phyloP scores from a whole-genome alignment of 2,329 filamentous ascomycete species.

The Bipolaris victoriae region DNA sequence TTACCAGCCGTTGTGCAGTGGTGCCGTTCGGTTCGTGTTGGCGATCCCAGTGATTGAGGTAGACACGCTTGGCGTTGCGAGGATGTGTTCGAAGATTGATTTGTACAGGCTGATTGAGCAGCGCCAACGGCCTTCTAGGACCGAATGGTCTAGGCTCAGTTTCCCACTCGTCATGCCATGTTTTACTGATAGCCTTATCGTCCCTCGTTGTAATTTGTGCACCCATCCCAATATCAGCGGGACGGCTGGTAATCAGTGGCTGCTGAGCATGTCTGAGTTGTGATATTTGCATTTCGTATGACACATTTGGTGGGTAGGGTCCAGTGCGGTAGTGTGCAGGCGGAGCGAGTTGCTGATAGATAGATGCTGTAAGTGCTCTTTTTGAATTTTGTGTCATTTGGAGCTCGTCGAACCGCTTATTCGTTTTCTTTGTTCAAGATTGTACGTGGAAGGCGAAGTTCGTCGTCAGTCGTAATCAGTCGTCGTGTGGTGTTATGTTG shows the following conservation, averaged over 20 bases:
- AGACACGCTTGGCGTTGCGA: not conserved
- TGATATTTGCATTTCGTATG: not conserved
- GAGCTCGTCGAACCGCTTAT: not conserved
- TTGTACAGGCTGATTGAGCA: constrained; percentile 9
- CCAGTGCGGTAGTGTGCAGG: not conserved
- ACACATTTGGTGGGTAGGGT: not conserved
- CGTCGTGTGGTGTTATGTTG: not conserved
- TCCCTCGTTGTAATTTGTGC: not conserved
- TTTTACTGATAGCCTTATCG: not conserved
- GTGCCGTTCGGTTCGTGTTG: constrained; percentile 12
- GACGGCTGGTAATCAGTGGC: not conserved
- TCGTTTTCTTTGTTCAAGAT: not conserved
- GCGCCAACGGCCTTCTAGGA: not conserved
- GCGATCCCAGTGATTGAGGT: constrained; percentile 12
- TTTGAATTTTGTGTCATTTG: not conserved
- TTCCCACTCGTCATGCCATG: constrained; percentile 15
- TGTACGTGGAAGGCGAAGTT: not conserved
- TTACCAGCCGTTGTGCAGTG: constrained; percentile 3
- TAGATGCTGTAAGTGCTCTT: not conserved
- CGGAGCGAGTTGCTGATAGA: not conserved
- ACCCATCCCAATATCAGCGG: not conserved
- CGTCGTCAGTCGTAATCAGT: too few relatives aligned
- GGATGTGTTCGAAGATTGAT: constrained; percentile 11
- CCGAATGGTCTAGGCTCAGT: constrained; percentile 3
- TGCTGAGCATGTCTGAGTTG: not conserved